These are phyloP conservation scores for Pterocarpus macrocarpus DNA, from an alignment of 306 rosid genomes.

Conservation along the genomic window DNA sequence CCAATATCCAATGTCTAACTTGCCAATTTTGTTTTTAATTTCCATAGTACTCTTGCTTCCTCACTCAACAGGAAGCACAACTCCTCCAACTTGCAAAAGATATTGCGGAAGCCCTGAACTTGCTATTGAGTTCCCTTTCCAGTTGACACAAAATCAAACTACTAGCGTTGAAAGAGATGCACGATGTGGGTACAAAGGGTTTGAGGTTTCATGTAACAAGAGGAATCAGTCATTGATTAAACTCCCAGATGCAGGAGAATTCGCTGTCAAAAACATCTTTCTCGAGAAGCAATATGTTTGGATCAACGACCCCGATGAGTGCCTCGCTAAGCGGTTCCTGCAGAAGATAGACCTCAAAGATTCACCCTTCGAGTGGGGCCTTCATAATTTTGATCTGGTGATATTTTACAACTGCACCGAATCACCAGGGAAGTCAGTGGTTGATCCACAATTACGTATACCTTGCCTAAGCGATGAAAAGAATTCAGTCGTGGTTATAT, in stretches of 20 bases:
- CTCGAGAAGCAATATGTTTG: neutral
- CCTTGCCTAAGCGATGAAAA: neutral
- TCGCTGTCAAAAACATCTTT: conserved; percentile 17
- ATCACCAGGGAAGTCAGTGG: neutral
- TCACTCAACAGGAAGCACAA: conserved; percentile 20
- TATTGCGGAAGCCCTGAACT: neutral
- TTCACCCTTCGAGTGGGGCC: neutral
- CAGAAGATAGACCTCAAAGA: neutral
- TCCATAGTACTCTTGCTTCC: conserved; percentile 15
- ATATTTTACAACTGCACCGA: conserved; percentile 13
- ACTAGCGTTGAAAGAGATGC: neutral
- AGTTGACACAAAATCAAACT: neutral
- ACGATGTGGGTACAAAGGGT: conserved; percentile 36
- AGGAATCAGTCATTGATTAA: neutral
- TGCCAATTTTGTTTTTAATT: conserved; percentile 24
- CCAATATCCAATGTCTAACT: conserved; percentile 29
- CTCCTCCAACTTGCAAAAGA: conserved; percentile 25
- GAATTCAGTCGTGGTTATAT: neutral
- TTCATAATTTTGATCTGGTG: neutral
- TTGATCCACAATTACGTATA: neutral
- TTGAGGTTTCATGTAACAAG: conserved; percentile 36
- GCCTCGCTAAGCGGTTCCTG: conserved; percentile 44
- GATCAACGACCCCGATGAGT: conserved; percentile 38
- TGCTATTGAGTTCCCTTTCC: conserved; percentile 51
- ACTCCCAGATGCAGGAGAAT: neutral